Evolutionary conservation across 352 stramenopile species (phyloP).

Genomic region (Aphanomyces stellatus): DNA sequence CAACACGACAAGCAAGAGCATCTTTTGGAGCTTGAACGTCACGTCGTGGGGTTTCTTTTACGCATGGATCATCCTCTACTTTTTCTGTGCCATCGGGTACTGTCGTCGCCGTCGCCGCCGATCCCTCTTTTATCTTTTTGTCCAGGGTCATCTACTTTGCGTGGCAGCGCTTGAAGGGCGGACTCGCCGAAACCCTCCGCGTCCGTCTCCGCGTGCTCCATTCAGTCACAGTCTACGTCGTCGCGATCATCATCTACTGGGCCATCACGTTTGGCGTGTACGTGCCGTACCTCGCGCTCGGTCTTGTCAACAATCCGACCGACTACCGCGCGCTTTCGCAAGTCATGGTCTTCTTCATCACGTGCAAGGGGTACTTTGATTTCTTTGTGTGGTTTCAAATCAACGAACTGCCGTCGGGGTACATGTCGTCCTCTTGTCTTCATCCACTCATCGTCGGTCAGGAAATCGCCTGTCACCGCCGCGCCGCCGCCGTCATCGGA

Average conservation of each 20-base stretch:
- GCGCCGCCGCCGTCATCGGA: background rate
- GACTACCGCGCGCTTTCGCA: constrained; percentile 44
- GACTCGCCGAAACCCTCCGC: constrained; percentile 72
- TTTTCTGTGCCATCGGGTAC: constrained; percentile 72
- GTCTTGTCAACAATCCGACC: constrained; percentile 30
- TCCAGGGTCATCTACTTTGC: constrained; percentile 74
- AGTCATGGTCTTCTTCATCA: constrained; percentile 88
- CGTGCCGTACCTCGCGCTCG: constrained; percentile 65
- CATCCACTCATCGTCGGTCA: no score
- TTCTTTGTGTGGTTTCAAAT: constrained; percentile 87
- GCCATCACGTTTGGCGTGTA: constrained; percentile 78
- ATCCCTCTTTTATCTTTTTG: background rate
- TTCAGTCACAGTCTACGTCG: constrained; percentile 85
- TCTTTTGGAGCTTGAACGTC: constrained; percentile 80
- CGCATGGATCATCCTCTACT: constrained; percentile 81
- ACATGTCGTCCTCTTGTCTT: background rate
- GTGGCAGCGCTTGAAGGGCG: constrained; percentile 68
- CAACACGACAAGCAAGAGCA: constrained; percentile 24
- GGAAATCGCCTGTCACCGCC: background rate
- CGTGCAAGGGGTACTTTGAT: constrained; percentile 85
- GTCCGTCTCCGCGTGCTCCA: constrained; percentile 80
- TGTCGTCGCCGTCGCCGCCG: background rate
- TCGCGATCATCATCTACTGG: constrained; percentile 89
- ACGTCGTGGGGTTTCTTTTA: constrained; percentile 84
- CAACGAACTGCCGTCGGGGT: constrained; percentile 68